Base-by-base conservation (phyloP, 805 yeast species). In the Lipomyces chichibuensis region DNA sequence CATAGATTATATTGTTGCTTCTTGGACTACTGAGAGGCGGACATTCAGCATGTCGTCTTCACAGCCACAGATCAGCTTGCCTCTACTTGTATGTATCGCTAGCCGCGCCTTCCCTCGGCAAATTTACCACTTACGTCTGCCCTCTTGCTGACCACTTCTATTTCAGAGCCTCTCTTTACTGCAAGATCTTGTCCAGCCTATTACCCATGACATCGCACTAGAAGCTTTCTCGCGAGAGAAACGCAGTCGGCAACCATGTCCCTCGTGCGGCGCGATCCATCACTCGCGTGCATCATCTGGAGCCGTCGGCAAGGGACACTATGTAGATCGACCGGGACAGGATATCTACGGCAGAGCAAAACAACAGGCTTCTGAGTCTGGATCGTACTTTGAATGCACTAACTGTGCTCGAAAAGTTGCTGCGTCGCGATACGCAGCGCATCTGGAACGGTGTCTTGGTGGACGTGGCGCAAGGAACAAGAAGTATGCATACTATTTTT, bases 341-440 rank as follows among this genome's bases (percentile, higher is more conserved):
- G 77, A 83, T 76, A 73, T 83, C 58, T 72, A 84, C 64, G 77
- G 83, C 49, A 72, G 79, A 66, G 80, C 79, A 20, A 79, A 75
- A 60, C 77, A 73, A 35, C 82, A 83, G 58, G 91, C 87, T 57
- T 75, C 83, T 20, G 77, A 83, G 62, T 57, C 69, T 43, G 37
- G 53, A 6, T 56, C 65, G 9, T 92, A 92, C 77, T 91, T 92
- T 73, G 84, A 81, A 64, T 94, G 99, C 78, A 83, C 84, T 3
- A 89, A 90, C 71, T 94, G 99, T 77, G 87, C 86, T 23, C 82
- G 99, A 65, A 91, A 88, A 74, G 89, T 94, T 7, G 94, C 97
- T 0, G 97, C 97, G 0, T 89, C 91, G 51, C 81, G 99, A 66
- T 93, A 91, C 82, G 98, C 98, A 1, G 92, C 91, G 54, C 99